These are phyloP conservation scores for Mycena chlorophos DNA, from an alignment of 768 basidiomycete genomes.

Conservation along the genomic window DNA sequence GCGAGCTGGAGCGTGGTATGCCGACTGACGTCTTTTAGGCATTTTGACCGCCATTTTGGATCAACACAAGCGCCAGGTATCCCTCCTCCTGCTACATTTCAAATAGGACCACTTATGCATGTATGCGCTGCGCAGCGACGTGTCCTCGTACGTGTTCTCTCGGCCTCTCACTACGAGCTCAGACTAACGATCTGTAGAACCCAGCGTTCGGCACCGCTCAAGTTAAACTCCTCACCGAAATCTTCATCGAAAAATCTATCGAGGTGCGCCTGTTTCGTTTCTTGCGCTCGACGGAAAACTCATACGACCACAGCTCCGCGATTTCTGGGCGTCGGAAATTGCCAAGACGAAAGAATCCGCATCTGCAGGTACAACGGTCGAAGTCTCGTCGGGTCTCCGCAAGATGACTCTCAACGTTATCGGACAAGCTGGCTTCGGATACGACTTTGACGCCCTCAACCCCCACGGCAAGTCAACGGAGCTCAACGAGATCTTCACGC, in stretches of 20 bases:
- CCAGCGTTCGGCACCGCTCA: slow-evolving; percentile 47
- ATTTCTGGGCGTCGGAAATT: too few species aligned
- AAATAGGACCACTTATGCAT: not conserved
- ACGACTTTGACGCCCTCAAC: slow-evolving; percentile 1
- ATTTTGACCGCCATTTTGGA: not conserved
- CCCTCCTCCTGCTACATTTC: not conserved
- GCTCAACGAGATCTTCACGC: not conserved
- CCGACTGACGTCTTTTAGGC: not conserved
- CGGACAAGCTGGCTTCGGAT: slow-evolving; percentile 37
- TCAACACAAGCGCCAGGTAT: not conserved
- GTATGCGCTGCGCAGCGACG: not conserved
- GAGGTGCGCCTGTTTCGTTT: slow-evolving; percentile 27
- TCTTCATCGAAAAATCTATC: slow-evolving; percentile 38
- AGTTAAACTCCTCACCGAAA: slow-evolving; percentile 38
- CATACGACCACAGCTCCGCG: not conserved
- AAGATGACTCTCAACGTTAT: slow-evolving; percentile 47
- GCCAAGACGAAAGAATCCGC: too few species aligned
- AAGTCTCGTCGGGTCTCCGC: too few species aligned
- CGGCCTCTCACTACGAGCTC: not conserved
- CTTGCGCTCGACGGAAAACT: not conserved
- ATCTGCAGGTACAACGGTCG: too few species aligned
- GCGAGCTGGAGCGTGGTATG: not conserved
- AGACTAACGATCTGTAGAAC: slow-evolving; percentile 33
- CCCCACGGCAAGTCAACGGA: not conserved
- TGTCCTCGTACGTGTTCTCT: not conserved